Evolutionary conservation across 1,284 basidiomycete genomes (phyloP).

Genomic region (Entoloma clypeatum): DNA sequence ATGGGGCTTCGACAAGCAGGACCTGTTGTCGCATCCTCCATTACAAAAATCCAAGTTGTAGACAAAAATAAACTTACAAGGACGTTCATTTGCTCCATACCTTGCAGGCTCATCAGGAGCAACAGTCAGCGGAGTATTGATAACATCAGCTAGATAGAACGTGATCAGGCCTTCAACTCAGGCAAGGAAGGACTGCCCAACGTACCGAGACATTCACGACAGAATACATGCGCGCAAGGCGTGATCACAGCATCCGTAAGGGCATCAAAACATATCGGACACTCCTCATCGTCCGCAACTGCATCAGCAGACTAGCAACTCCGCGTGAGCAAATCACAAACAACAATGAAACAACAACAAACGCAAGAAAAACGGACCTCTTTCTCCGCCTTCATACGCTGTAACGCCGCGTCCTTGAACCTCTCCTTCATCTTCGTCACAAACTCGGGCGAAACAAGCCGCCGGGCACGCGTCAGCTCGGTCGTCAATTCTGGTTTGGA

Average conservation of each 20-base stretch:
- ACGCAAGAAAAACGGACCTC: conserved; percentile 31
- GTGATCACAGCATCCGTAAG: conserved; percentile 47
- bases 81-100: conserved; percentile 38
- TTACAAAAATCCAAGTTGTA: background rate
- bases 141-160: conserved; percentile 32
- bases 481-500: conserved; percentile 29
- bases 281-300: conserved; percentile 46
- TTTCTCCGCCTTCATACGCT: conserved; percentile 45
- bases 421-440: conserved; percentile 44
- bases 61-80: conserved; percentile 36
- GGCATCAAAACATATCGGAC: conserved; percentile 50
- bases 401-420: conserved; percentile 37
- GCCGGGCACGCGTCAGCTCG: conserved; percentile 43
- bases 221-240: conserved; percentile 48
- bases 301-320: conserved; percentile 43
- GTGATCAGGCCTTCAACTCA: conserved; percentile 3
- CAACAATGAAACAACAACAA: background rate
- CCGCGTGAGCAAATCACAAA: background rate
- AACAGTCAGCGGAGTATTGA: conserved; percentile 34
- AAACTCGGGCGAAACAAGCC: conserved; percentile 42
- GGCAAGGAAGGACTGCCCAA: conserved; percentile 11
- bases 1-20: conserved; percentile 48
- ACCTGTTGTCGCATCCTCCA: conserved; percentile 27
- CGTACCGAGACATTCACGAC: conserved; percentile 47
- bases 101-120: conserved; percentile 28